Evolutionary conservation across 2,329 filamentous ascomycete genomes (phyloP).

Genomic region (Arthroderma sp.): DNA sequence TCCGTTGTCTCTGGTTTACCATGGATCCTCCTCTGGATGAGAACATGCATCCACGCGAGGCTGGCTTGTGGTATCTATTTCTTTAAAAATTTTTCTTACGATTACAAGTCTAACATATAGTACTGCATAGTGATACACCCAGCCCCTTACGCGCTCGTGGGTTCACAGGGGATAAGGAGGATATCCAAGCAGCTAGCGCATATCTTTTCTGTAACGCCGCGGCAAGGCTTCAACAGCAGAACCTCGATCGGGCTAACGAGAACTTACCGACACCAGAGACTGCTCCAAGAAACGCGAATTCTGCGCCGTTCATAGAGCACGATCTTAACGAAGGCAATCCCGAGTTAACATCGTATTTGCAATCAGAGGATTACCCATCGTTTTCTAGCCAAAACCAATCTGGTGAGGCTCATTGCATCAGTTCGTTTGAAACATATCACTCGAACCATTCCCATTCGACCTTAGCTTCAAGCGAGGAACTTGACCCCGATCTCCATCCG

Average conservation of each 20-base stretch:
- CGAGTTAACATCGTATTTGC: background rate
- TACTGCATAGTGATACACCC: background rate
- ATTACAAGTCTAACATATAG: background rate
- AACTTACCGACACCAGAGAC: background rate
- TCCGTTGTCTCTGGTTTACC: background rate
- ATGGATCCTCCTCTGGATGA: background rate
- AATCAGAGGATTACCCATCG: background rate
- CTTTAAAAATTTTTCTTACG: background rate
- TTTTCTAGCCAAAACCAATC: background rate
- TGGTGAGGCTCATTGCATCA: background rate
- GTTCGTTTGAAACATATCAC: constrained; percentile 1
- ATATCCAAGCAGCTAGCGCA: background rate
- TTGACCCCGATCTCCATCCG: background rate
- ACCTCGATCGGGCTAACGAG: background rate
- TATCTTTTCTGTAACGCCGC: background rate
- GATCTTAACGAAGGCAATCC: background rate
- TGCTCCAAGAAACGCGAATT: background rate
- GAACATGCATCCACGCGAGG: background rate
- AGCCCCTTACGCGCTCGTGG: background rate
- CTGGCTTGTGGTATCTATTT: background rate
- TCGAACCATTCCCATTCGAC: background rate
- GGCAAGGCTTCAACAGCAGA: constrained; percentile 4
- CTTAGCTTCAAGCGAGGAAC: background rate
- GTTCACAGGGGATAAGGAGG: background rate
- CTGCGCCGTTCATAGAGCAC: background rate